These are phyloP conservation scores for Malus hybrid DNA, from an alignment of 331 rosid species.

Conservation along the genomic window DNA sequence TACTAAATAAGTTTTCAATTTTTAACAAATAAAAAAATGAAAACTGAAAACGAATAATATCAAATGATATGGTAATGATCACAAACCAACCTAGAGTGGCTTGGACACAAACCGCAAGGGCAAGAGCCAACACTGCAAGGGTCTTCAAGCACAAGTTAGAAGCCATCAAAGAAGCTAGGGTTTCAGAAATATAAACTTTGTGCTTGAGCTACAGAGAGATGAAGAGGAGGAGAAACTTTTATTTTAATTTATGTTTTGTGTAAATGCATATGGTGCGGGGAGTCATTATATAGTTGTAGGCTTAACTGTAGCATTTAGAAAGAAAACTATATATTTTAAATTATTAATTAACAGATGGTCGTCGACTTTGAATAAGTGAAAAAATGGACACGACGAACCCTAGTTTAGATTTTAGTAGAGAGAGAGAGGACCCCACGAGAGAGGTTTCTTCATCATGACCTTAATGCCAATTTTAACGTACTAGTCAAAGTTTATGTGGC, in stretches of 20 bases:
- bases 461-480: neutral
- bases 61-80: too few species aligned
- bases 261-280: conserved; percentile 5
- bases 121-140: conserved; percentile 27
- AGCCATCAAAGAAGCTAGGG: conserved; percentile 29
- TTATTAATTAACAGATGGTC: neutral
- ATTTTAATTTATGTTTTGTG: neutral
- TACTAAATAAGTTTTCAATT: too few species aligned
- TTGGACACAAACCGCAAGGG: conserved; percentile 30
- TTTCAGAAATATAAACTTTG: neutral
- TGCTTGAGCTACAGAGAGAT: neutral
- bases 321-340: neutral
- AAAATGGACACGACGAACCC: neutral
- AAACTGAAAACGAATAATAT: too few species aligned
- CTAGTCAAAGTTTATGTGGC: neutral
- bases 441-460: neutral
- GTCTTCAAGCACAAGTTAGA: conserved; percentile 25
- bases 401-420: conserved; percentile 5
- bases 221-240: neutral
- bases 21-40: too few species aligned
- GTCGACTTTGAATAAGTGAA: neutral
- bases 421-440: neutral
- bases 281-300: conserved; percentile 26
- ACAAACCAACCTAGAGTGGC: conserved; percentile 37
- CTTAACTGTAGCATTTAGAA: neutral